Evolutionary conservation across 2,329 filamentous ascomycete genomes (phyloP).

Genomic region (Aureobasidium sp.): DNA sequence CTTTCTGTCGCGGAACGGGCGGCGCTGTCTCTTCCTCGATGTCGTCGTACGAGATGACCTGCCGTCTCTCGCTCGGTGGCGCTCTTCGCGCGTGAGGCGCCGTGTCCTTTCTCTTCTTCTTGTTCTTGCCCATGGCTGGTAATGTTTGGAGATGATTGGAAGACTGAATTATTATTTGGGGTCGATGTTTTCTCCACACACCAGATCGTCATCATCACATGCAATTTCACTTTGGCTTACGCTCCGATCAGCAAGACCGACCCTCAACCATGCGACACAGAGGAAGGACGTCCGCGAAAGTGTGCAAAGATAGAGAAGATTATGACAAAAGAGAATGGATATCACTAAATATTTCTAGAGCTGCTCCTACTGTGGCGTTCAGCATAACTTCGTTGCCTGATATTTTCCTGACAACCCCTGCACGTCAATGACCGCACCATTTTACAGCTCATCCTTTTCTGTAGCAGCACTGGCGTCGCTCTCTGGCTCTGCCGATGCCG

Average conservation of each 20-base stretch:
- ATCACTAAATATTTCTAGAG: constrained; percentile 6
- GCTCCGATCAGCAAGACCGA: too few species aligned
- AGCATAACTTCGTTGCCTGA: constrained; percentile 3
- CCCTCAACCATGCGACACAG: background rate
- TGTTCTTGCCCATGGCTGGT: constrained; percentile 11
- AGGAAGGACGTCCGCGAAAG: background rate
- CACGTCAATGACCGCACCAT: background rate
- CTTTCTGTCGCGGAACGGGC: constrained; percentile 10
- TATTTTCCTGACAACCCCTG: constrained; percentile 1
- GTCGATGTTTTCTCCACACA: background rate
- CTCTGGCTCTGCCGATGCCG: constrained; percentile 15
- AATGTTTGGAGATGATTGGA: background rate
- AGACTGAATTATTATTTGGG: background rate
- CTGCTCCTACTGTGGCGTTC: background rate
- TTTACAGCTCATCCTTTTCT: constrained; percentile 16
- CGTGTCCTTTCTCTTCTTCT: constrained; percentile 19
- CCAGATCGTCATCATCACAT: constrained; percentile 1
- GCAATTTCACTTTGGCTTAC: background rate
- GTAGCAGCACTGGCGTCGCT: constrained; percentile 13
- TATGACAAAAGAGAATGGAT: constrained; percentile 5
- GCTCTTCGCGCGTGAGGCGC: constrained; percentile 34
- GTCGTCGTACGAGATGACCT: constrained; percentile 14
- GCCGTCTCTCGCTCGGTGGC: constrained; percentile 1
- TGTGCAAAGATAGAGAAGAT: background rate
- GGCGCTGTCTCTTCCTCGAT: constrained; percentile 10